Conservation (phyloP, 257 asterid genomes). For the Primulina tabacum region DNA sequence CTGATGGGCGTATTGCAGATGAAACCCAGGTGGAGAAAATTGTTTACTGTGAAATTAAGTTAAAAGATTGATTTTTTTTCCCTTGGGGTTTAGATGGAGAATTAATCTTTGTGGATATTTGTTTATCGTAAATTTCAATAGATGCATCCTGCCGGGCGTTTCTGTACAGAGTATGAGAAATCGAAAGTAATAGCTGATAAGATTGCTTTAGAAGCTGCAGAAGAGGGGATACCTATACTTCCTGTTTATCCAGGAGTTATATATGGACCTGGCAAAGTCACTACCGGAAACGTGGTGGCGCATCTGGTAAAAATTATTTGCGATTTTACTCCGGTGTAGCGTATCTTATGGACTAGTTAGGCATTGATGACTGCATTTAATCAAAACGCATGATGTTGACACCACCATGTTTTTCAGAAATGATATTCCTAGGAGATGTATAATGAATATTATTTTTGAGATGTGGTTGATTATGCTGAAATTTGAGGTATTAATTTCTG, state of each 20-base stretch:
- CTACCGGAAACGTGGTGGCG: slow-evolving; percentile 74
- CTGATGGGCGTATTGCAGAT: slow-evolving; percentile 78
- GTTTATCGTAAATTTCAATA: slow-evolving; percentile 20
- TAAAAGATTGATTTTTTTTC: background rate
- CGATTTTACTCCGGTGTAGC: slow-evolving; percentile 21
- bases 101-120: background rate
- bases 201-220: slow-evolving; percentile 77
- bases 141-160: slow-evolving; percentile 62
- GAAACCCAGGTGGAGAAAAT: slow-evolving; percentile 59
- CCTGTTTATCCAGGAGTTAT: slow-evolving; percentile 92
- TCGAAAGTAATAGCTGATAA: slow-evolving; percentile 75
- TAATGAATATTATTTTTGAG: no score
- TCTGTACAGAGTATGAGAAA: slow-evolving; percentile 84
- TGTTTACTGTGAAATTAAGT: background rate
- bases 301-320: slow-evolving; percentile 49
- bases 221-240: slow-evolving; percentile 73
- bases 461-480: no score
- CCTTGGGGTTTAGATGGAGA: background rate
- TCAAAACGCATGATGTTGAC: background rate
- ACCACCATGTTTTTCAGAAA: background rate
- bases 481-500: background rate
- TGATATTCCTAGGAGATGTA: background rate
- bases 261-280: slow-evolving; percentile 85
- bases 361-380: background rate
- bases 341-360: slow-evolving; percentile 12